These are phyloP conservation scores for Angomonas ambiguus DNA, from an alignment of 208 protist genomes.

Conservation along the genomic window DNA sequence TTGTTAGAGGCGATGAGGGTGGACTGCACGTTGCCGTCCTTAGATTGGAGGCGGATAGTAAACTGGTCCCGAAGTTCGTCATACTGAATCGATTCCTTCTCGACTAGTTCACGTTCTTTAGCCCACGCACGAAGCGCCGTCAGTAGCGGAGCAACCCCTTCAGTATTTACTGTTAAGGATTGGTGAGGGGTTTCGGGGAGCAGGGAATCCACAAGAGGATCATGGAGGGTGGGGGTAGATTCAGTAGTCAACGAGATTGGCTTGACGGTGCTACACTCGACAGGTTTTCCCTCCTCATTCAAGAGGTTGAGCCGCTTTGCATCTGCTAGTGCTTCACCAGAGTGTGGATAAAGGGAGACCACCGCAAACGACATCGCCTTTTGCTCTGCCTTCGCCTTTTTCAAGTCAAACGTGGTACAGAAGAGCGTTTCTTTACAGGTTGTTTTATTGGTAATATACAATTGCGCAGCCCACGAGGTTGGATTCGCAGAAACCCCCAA, in stretches of 20 bases:
- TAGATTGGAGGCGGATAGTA: neutral
- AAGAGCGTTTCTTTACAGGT: neutral
- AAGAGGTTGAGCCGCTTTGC: neutral
- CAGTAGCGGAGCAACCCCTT: neutral
- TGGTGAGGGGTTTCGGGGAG: neutral
- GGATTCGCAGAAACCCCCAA: constrained; percentile 23
- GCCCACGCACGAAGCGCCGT: neutral
- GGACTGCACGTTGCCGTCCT: neutral
- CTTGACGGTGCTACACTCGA: neutral
- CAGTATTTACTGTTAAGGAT: neutral
- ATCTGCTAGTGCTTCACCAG: neutral
- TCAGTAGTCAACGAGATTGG: neutral
- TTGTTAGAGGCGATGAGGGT: neutral
- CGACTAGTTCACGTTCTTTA: neutral
- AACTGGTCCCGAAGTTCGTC: neutral
- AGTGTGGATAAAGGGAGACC: neutral
- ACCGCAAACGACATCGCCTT: neutral
- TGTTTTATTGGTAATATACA: neutral
- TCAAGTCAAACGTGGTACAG: neutral
- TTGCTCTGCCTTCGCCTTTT: neutral
- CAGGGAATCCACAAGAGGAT: neutral
- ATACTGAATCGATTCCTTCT: neutral
- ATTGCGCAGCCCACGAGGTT: neutral
- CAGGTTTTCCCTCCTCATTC: neutral
- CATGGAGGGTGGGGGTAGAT: neutral